Conservation (phyloP, 176 grass and related monocot genomes). For the Raddia guianensis region DNA sequence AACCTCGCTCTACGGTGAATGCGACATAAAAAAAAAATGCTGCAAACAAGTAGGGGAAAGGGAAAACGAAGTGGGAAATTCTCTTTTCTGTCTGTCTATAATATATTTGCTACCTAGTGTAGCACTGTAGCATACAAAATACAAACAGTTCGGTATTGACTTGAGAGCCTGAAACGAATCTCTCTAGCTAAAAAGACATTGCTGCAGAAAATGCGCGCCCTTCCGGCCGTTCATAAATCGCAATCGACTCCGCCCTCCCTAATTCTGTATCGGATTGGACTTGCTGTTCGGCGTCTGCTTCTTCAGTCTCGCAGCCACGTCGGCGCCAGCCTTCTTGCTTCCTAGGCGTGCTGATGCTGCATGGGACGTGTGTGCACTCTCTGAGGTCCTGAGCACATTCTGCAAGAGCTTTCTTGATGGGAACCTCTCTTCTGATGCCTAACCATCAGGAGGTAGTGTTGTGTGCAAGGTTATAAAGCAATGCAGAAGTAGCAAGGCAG, state of each 20-base stretch:
- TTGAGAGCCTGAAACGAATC: neutral
- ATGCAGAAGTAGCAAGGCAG: constrained; percentile 39
- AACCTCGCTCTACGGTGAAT: constrained; percentile 18
- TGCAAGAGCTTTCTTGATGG: constrained; percentile 40
- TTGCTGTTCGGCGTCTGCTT: constrained; percentile 51
- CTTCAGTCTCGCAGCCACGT: constrained; percentile 37
- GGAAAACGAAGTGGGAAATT: neutral
- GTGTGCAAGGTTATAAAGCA: constrained; percentile 16
- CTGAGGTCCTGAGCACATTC: constrained; percentile 6
- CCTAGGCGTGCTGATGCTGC: neutral
- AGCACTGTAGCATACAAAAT: neutral
- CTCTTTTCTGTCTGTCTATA: neutral
- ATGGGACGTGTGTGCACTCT: constrained; percentile 15
- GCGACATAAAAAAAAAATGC: neutral
- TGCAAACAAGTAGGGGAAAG: neutral
- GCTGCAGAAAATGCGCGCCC: neutral
- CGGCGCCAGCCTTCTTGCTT: neutral
- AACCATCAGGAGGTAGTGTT: neutral
- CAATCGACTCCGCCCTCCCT: neutral
- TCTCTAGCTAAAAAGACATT: neutral
- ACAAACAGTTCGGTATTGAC: neutral
- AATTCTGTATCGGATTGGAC: constrained; percentile 62
- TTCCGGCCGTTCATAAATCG: neutral
- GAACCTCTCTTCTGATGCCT: neutral
- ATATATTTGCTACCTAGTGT: neutral